Evolutionary conservation across 495 filamentous ascomycete species (phyloP), one percentile per base, ranked within the genome.

Genomic region (Xylaria sp.): DNA sequence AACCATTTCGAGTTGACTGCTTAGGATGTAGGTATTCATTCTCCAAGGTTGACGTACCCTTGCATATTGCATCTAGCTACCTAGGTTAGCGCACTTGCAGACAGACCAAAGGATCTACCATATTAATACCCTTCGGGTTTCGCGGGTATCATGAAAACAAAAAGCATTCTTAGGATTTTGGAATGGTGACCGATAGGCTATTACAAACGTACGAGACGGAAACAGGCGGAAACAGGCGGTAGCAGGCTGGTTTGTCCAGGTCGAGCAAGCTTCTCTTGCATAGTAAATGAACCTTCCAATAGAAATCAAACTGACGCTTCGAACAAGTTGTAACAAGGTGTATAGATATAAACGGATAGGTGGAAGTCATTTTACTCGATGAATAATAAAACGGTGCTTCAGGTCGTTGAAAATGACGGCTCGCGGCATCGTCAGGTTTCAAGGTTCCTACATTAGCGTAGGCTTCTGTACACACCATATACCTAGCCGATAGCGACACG

Each of bases 101-200:
- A 29, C 14, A 31, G 17, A 14, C 50, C 21, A 53, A 29, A 53
- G 8, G 11, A 52, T 53, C 9, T 15, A 29, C 24, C 24, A 43
- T 29, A 43, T 29, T 17, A 37, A 59, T 59, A 59, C 37, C 57
- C 31, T 59, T 59, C 33, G 57, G 57, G 31, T 59, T 33, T 21
- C 33, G 31, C 31, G 57, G 14, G 57, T 59, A 37, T 37, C 6
- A 14, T 37, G 35, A 26, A 62, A 43, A n/a, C n/a, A n/a, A 41
- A 4, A 17, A 29, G 59, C 59, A 43, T 43, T 62, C 17, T 37
- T 12, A 37, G 11, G 7, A 59, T 2, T 1, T 58, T 59, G 17
- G 14, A 40, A 37, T 9, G 11, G 59, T 62, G 35, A 26, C 37
- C 12, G 21, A 62, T 24, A 43, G 37, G 33, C 58, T 1, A n/a